Conservation (phyloP, 2,329 filamentous ascomycete genomes). For the Botrytis fragariae region DNA sequence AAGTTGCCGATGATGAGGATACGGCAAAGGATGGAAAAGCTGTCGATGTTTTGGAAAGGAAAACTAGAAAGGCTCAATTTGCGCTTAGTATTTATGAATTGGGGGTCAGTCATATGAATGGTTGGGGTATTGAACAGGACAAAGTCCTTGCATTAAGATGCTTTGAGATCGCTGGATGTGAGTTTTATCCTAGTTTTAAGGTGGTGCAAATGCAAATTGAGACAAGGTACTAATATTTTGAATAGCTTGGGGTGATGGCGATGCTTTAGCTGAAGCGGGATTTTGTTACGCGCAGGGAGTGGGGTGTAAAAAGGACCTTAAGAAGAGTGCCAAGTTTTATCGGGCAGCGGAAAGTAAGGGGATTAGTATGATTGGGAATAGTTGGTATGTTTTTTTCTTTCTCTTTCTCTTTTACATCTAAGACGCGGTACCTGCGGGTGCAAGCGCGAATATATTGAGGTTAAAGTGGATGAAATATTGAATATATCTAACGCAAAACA, state of each 20-base stretch:
- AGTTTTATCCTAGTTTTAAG: conserved; percentile 39
- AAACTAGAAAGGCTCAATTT: conserved; percentile 87
- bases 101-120: conserved; percentile 95
- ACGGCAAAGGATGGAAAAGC: conserved; percentile 59
- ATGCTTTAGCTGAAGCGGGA: conserved; percentile 89
- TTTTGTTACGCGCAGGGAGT: conserved; percentile 95
- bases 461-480: background rate
- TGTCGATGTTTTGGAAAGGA: conserved; percentile 67
- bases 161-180: conserved; percentile 91
- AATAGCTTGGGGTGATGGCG: conserved; percentile 84
- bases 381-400: conserved; percentile 73
- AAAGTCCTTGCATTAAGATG: conserved; percentile 83
- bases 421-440: background rate
- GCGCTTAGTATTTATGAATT: conserved; percentile 95
- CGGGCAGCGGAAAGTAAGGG: conserved; percentile 87
- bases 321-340: conserved; percentile 89
- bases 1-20: conserved; percentile 80
- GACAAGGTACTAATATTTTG: background rate
- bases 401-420: background rate
- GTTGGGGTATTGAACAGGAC: conserved; percentile 95
- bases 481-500: conserved; percentile 40
- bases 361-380: conserved; percentile 97
- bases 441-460: background rate
- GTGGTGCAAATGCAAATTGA: background rate
- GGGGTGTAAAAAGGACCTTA: conserved; percentile 93